Percentiles rank a stretch among this genome's conserved stretches.
These are phyloP conservation scores for Atalantia buxifolia DNA, from an alignment of 345 rosid species.

Conservation along the genomic window DNA sequence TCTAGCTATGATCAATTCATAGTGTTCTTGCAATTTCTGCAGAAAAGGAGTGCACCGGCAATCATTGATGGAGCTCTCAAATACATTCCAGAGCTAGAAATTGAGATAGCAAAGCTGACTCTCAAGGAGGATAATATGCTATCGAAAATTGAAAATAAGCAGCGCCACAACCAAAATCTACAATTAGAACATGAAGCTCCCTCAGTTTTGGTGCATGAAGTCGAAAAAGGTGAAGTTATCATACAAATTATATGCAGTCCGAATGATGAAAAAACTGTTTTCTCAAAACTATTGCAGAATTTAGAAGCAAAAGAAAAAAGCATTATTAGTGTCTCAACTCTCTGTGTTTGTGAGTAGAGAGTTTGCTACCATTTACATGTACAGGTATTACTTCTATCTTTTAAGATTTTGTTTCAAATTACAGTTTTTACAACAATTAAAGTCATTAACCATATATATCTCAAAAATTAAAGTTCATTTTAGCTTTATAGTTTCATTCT, in stretches of 20 bases:
- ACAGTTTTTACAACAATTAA: too few species aligned
- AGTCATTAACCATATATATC: too few species aligned
- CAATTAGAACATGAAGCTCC: neutral
- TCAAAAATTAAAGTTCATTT: neutral
- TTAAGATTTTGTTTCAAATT: neutral
- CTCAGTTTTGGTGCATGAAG: conserved; percentile 28
- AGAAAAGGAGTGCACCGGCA: conserved; percentile 31
- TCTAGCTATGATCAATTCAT: neutral
- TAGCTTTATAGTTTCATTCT: too few species aligned
- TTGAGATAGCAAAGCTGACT: conserved; percentile 27
- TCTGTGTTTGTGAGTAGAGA: conserved; percentile 18
- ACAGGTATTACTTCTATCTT: conserved; percentile 8
- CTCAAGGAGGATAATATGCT: conserved; percentile 24
- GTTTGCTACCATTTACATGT: conserved; percentile 28
- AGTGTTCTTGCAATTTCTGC: neutral
- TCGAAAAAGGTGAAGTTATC: conserved; percentile 25
- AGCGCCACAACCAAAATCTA: neutral
- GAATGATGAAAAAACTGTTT: neutral
- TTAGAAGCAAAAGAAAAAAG: conserved; percentile 26
- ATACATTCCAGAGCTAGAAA: conserved; percentile 34
- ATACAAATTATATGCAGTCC: conserved; percentile 23
- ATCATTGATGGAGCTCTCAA: conserved; percentile 28
- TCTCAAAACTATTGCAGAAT: conserved; percentile 24
- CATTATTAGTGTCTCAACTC: conserved; percentile 26
- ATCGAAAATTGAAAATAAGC: conserved; percentile 1